Evolutionary conservation across 768 basidiomycete species (phyloP).

Genomic region (Podaxis sp.): DNA sequence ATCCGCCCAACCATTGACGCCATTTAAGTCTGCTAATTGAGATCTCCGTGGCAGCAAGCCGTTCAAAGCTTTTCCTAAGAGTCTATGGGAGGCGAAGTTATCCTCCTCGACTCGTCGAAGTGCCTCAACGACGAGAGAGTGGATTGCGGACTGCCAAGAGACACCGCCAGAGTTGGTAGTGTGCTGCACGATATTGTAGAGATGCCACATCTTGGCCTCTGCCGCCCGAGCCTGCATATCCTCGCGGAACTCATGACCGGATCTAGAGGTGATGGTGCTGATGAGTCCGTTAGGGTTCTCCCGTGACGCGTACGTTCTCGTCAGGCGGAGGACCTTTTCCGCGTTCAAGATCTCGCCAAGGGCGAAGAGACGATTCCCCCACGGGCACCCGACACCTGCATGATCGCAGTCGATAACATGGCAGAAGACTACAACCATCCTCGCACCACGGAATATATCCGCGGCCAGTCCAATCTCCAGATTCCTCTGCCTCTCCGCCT

Average conservation of each 20-base stretch:
- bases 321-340: background rate
- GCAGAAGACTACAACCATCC: slow-evolving; percentile 5
- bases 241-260: slow-evolving; percentile 3
- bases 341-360: slow-evolving; percentile 3
- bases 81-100: slow-evolving; percentile 16
- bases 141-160: slow-evolving; percentile 20
- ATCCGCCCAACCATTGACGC: slow-evolving; percentile 22
- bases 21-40: slow-evolving; percentile 8
- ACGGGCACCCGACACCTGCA: background rate
- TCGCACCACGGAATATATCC: slow-evolving; percentile 6
- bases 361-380: slow-evolving; percentile 7
- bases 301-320: background rate
- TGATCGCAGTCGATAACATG: slow-evolving; percentile 1
- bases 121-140: slow-evolving; percentile 21
- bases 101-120: slow-evolving; percentile 20
- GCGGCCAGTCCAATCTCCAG: background rate
- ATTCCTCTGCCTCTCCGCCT: background rate
- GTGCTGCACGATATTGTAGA: slow-evolving; percentile 21
- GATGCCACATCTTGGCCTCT: slow-evolving; percentile 18
- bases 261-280: background rate
- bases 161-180: slow-evolving; percentile 14
- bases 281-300: background rate
- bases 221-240: slow-evolving; percentile 8
- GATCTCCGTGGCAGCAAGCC: slow-evolving; percentile 23
- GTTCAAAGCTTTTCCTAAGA: slow-evolving; percentile 23